Conservation (phyloP, 139 green algal genomes). For the Edaphochlamys debaryana region DNA sequence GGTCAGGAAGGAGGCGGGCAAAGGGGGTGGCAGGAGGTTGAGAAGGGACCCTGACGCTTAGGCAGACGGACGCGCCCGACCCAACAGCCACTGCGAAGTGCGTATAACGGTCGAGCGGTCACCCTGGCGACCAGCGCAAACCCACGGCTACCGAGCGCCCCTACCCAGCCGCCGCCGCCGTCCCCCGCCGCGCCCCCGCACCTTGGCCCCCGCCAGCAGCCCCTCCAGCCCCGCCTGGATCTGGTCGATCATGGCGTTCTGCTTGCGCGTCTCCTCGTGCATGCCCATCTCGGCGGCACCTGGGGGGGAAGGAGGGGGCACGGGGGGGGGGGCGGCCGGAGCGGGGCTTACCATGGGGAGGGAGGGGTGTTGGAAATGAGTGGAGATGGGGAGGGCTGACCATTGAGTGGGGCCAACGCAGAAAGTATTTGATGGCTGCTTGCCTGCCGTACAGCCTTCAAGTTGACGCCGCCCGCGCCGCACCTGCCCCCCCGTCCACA, state of each 20-base stretch:
- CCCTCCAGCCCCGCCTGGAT: conserved; percentile 42
- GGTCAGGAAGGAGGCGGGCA: background rate
- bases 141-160: too few relatives aligned
- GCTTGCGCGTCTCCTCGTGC: conserved; percentile 50
- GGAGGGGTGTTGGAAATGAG: background rate
- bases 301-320: background rate
- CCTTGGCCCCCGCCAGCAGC: conserved; percentile 44
- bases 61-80: background rate
- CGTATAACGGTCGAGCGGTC: background rate
- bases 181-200: background rate
- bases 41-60: background rate
- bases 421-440: too few relatives aligned
- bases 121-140: background rate
- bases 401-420: too few relatives aligned
- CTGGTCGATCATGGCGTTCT: conserved; percentile 52
- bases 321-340: too few relatives aligned
- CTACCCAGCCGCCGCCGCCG: too few relatives aligned
- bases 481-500: too few relatives aligned
- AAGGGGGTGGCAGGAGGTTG: background rate
- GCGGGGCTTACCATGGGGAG: background rate
- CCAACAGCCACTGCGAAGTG: background rate
- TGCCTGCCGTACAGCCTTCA: too few relatives aligned
- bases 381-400: background rate
- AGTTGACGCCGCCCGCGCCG: too few relatives aligned
- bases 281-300: conserved; percentile 36